Conservation (phyloP, 164 flowering plant species). For the Warburgia ugandensis region DNA sequence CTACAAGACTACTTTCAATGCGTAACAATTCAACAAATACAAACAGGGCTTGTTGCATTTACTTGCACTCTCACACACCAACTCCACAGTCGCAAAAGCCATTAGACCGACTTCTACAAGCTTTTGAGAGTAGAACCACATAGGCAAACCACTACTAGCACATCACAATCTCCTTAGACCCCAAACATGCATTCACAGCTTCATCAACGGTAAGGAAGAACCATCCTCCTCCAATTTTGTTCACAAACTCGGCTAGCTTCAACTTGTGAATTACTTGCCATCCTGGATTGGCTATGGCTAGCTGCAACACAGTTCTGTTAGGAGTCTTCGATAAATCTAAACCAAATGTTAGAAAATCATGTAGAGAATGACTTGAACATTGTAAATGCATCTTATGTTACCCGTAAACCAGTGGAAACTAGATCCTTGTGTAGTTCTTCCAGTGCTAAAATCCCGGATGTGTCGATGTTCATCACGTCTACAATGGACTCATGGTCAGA, state of each 20-base stretch:
- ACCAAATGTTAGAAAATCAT: too few species aligned
- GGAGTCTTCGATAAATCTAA: too few species aligned
- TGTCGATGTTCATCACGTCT: conserved; percentile 63
- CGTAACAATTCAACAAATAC: too few species aligned
- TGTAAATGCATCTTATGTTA: too few species aligned
- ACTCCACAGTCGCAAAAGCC: too few species aligned
- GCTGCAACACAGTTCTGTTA: too few species aligned
- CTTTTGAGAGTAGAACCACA: not conserved
- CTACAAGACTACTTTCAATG: too few species aligned
- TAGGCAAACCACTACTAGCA: not conserved
- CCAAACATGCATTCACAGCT: conserved; percentile 50
- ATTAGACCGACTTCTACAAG: too few species aligned
- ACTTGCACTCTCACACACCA: too few species aligned
- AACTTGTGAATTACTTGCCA: conserved; percentile 75
- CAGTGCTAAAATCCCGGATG: conserved; percentile 53
- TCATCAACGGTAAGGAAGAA: conserved; percentile 52
- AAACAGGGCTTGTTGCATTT: too few species aligned
- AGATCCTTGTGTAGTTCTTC: conserved; percentile 54
- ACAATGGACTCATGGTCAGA: too few species aligned
- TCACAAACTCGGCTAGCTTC: conserved; percentile 48
- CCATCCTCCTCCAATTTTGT: conserved; percentile 50
- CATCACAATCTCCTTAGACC: conserved; percentile 13
- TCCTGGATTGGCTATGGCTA: conserved; percentile 60
- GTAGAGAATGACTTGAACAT: too few species aligned
- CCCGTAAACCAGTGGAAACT: conserved; percentile 34